These are phyloP conservation scores for Fusarium mangiferae DNA, from an alignment of 2,329 filamentous ascomycete genomes.

Conservation along the genomic window DNA sequence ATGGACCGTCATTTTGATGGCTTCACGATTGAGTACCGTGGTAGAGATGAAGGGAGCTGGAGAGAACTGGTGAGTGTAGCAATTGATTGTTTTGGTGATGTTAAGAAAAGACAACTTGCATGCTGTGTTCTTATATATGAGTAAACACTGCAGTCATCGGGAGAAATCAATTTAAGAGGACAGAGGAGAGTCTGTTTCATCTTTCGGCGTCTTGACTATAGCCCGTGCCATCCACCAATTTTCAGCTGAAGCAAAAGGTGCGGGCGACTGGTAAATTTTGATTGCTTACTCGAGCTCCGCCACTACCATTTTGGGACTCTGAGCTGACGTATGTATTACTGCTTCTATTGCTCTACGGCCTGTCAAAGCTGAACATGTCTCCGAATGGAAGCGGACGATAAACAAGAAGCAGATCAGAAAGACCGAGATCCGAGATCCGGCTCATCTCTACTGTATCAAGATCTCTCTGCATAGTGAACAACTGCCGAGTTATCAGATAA, in stretches of 20 bases:
- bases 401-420: not conserved
- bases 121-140: not conserved
- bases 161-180: not conserved
- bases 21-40: not conserved
- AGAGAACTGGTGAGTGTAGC: no score
- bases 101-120: not conserved
- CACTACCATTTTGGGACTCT: not conserved
- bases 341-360: not conserved
- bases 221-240: not conserved
- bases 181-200: not conserved
- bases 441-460: not conserved
- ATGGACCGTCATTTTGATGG: constrained; percentile 5
- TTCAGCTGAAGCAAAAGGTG: not conserved
- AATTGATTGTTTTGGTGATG: not conserved
- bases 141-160: no score
- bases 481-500: not conserved
- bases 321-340: not conserved
- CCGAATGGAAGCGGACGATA: not conserved
- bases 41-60: not conserved
- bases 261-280: not conserved
- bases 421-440: not conserved
- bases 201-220: constrained; percentile 22
- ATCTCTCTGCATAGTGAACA: not conserved
- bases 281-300: not conserved
- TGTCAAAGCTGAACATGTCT: not conserved